Evolutionary conservation across 1,284 basidiomycete species (phyloP).

Genomic region (Cutaneotrichosporon sp.): DNA sequence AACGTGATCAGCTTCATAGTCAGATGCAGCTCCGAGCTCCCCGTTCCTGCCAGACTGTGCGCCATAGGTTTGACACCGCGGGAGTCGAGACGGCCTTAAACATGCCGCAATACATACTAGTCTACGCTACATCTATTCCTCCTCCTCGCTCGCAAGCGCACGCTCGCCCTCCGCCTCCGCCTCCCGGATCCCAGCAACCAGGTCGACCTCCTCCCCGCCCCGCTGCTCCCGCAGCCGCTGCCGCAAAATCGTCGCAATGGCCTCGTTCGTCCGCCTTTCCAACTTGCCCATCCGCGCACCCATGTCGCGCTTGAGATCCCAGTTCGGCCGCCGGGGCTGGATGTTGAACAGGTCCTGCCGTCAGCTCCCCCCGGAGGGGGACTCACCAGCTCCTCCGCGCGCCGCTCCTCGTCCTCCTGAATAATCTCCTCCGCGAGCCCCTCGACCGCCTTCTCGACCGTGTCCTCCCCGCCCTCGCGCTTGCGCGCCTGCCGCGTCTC

Average conservation of each 20-base stretch:
- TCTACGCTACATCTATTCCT: conserved; percentile 4
- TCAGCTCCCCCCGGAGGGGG: too few relatives aligned
- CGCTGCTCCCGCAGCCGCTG: conserved; percentile 45
- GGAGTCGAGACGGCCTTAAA: too few relatives aligned
- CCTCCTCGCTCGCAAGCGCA: conserved; percentile 6
- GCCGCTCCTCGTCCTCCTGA: conserved; percentile 72
- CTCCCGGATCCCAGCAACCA: conserved; percentile 46
- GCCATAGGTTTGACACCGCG: too few relatives aligned
- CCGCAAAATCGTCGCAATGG: conserved; percentile 79
- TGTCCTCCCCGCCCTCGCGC: conserved; percentile 62
- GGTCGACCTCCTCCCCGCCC: conserved; percentile 38
- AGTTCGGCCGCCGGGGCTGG: conserved; percentile 90
- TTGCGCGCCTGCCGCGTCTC: conserved; percentile 71
- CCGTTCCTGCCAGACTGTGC: too few relatives aligned
- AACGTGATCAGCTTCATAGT: too few relatives aligned
- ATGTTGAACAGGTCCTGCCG: conserved; percentile 89
- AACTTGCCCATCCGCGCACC: conserved; percentile 81
- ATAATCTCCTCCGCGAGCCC: conserved; percentile 81
- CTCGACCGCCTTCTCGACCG: conserved; percentile 77
- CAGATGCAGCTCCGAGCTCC: too few relatives aligned
- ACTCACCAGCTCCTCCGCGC: conserved; percentile 80
- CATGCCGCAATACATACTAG: too few relatives aligned
- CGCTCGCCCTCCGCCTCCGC: conserved; percentile 40
- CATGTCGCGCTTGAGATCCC: conserved; percentile 94
- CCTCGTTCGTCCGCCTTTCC: conserved; percentile 85